These are phyloP conservation scores for Hura crepitans DNA, from an alignment of 441 rosid genomes.

Conservation along the genomic window DNA sequence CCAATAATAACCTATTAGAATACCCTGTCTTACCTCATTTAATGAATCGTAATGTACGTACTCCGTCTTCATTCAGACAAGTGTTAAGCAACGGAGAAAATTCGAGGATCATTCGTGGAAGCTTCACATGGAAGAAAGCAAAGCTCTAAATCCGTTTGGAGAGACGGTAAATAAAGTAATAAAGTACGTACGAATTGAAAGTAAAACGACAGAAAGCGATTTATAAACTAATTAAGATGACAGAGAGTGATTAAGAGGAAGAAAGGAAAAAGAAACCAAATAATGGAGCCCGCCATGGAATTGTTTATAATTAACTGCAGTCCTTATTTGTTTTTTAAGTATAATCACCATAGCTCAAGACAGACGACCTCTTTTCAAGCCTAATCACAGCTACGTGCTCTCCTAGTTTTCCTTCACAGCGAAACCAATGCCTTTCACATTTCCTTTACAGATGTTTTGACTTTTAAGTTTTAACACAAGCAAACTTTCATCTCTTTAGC, in stretches of 20 bases:
- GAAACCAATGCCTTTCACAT: not conserved
- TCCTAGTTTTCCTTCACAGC: not conserved
- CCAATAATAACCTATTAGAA: too few species aligned
- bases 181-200: not conserved
- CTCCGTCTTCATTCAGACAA: too few species aligned
- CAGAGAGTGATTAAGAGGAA: not conserved
- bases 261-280: not conserved
- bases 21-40: too few species aligned
- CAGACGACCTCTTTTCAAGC: conserved; percentile 26
- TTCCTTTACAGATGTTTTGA: not conserved
- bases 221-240: not conserved
- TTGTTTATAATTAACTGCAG: not conserved
- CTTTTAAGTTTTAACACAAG: too few species aligned
- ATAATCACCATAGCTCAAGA: conserved; percentile 3
- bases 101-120: not conserved
- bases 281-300: conserved; percentile 3
- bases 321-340: not conserved
- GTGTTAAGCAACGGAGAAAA: not conserved
- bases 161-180: not conserved
- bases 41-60: too few species aligned
- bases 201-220: not conserved
- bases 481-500: not conserved
- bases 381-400: conserved; percentile 3
- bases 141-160: not conserved
- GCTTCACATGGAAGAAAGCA: conserved; percentile 15